phyloP scores from a whole-genome alignment of 106 monocot genomes.

The Hemerocallis citrina region DNA sequence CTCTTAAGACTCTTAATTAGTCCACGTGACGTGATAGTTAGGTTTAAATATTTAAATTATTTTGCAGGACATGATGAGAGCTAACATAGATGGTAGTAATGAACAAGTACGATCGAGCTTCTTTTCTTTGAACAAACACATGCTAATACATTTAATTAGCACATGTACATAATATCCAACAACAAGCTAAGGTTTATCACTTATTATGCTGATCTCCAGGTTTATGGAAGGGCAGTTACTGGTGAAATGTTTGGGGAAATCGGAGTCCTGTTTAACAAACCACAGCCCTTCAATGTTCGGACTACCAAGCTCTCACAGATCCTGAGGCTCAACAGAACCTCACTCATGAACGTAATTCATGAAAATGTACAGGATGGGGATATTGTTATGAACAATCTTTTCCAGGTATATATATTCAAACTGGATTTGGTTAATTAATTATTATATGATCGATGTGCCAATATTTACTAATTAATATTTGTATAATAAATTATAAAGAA shows the following conservation, averaged over 20 bases:
- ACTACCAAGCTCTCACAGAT: conserved; percentile 39
- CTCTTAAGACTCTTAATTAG: too few species aligned
- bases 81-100: background rate
- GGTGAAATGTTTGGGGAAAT: conserved; percentile 44
- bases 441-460: background rate
- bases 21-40: too few species aligned
- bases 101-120: conserved; percentile 11
- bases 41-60: too few species aligned
- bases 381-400: conserved; percentile 31
- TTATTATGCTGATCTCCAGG: conserved; percentile 12
- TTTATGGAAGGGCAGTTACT: conserved; percentile 11
- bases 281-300: conserved; percentile 29
- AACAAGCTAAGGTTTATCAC: conserved; percentile 1
- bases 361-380: conserved; percentile 18
- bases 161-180: background rate
- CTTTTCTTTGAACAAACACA: background rate
- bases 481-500: conserved; percentile 25
- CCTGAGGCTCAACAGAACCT: conserved; percentile 18
- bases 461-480: background rate
- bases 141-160: background rate
- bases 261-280: conserved; percentile 20
- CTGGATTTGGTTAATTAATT: background rate
- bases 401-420: conserved; percentile 26
- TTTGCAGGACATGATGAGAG: conserved; percentile 14
- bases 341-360: conserved; percentile 14